A percentile compares a stretch with the other conserved stretches of the same genome.
phyloP scores from a whole-genome alignment of 2,329 filamentous ascomycete species.

The Colletotrichum acutatum region DNA sequence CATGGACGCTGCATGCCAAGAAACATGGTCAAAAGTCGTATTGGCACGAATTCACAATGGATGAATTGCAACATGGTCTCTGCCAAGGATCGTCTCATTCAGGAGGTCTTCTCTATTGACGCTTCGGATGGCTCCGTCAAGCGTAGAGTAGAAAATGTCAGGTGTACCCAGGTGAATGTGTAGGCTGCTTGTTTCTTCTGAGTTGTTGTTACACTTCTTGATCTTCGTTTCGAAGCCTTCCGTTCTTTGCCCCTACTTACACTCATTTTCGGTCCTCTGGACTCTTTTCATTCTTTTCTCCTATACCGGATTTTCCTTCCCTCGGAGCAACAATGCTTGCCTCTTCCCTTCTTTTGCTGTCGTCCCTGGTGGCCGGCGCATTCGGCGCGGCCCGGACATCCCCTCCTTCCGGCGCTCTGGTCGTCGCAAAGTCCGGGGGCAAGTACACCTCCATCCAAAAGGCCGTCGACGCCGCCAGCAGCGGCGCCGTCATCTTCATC shows the following conservation, averaged over 20 bases:
- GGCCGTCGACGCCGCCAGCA: constrained; percentile 68
- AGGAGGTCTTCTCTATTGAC: not conserved
- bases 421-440: constrained; percentile 43
- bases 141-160: constrained; percentile 3
- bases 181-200: not conserved
- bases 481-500: constrained; percentile 52
- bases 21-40: not conserved
- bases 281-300: constrained; percentile 12
- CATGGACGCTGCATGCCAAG: constrained; percentile 5
- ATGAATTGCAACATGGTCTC: not conserved
- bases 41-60: not conserved
- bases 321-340: constrained; percentile 12
- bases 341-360: constrained; percentile 32
- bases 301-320: not conserved
- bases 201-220: constrained; percentile 12
- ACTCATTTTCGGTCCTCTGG: constrained; percentile 23
- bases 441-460: constrained; percentile 51
- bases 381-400: constrained; percentile 42
- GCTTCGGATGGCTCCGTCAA: not conserved
- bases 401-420: constrained; percentile 44
- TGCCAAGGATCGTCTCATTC: constrained; percentile 8
- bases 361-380: constrained; percentile 31
- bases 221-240: constrained; percentile 11
- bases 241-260: constrained; percentile 12
- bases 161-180: not conserved